phyloP scores from a whole-genome alignment of 148 eudicot genomes.

The Pharnaceum exiguum region DNA sequence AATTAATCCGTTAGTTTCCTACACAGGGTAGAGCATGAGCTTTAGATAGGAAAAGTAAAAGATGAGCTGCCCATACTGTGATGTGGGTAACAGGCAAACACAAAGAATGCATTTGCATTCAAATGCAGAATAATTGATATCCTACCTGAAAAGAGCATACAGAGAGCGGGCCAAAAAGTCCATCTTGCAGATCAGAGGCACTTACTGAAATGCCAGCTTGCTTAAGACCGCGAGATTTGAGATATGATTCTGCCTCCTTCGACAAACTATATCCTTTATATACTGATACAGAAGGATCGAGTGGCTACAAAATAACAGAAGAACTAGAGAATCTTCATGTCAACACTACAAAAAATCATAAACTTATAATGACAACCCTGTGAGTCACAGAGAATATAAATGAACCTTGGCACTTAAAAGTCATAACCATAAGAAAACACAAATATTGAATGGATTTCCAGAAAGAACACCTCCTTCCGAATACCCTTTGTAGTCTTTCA shows the following conservation, averaged over 20 bases:
- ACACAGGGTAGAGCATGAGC: neutral
- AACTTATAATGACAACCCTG: neutral
- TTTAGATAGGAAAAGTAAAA: neutral
- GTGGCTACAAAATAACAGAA: slow-evolving; percentile 16
- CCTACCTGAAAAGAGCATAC: slow-evolving; percentile 70
- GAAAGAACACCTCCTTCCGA: too few relatives aligned
- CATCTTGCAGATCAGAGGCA: slow-evolving; percentile 48
- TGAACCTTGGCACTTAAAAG: too few relatives aligned
- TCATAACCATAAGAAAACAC: too few relatives aligned
- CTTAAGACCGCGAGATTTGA: slow-evolving; percentile 56
- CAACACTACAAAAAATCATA: neutral
- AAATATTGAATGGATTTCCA: too few relatives aligned
- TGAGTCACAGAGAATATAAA: neutral
- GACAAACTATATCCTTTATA: slow-evolving; percentile 73
- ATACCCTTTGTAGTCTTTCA: too few relatives aligned
- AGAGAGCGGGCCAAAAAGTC: slow-evolving; percentile 53
- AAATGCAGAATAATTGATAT: neutral
- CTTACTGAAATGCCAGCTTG: slow-evolving; percentile 50
- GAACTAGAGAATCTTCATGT: neutral
- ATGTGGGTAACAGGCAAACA: too few relatives aligned
- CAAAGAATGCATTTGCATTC: too few relatives aligned
- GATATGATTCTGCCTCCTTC: slow-evolving; percentile 56
- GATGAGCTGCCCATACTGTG: too few relatives aligned
- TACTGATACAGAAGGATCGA: slow-evolving; percentile 49
- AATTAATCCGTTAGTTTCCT: slow-evolving; percentile 35